Conservation (phyloP, 495 filamentous ascomycete genomes). For the Hypoxylon trugodes region DNA sequence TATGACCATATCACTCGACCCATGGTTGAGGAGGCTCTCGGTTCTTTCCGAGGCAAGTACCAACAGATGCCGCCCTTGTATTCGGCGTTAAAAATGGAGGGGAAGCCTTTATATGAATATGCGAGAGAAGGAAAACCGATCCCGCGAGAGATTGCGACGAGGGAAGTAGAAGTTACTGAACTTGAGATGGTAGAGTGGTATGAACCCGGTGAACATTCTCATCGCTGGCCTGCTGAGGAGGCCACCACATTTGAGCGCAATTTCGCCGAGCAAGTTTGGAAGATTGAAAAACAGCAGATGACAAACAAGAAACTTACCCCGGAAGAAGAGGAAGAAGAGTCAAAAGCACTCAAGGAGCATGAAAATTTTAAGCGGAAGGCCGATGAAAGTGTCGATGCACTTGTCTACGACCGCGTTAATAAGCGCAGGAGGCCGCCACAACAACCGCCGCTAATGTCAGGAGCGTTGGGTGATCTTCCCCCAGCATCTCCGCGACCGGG, state of each 20-base stretch:
- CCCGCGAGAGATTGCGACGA: constrained; percentile 80
- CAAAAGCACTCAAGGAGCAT: constrained; percentile 52
- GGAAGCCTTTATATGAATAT: constrained; percentile 95
- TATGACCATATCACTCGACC: constrained; percentile 82
- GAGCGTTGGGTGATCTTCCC: constrained; percentile 53
- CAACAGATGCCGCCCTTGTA: constrained; percentile 92
- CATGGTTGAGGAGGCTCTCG: constrained; percentile 78
- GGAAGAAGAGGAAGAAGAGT: constrained; percentile 57
- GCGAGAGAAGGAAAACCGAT: constrained; percentile 86
- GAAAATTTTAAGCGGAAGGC: constrained; percentile 59
- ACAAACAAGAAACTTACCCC: constrained; percentile 50
- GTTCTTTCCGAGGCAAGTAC: constrained; percentile 81
- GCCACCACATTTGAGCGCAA: constrained; percentile 74
- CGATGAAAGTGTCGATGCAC: constrained; percentile 52
- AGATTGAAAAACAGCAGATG: constrained; percentile 57
- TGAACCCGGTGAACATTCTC: constrained; percentile 79
- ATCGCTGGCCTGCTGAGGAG: constrained; percentile 78
- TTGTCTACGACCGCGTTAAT: constrained; percentile 51
- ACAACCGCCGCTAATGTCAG: constrained; percentile 60
- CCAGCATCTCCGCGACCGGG: constrained; percentile 43
- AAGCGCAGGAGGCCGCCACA: constrained; percentile 43
- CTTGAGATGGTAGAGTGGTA: constrained; percentile 88
- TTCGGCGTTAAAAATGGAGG: constrained; percentile 89
- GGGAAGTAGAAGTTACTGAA: constrained; percentile 77
- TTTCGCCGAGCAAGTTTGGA: constrained; percentile 74